Evolutionary conservation across 176 grass and related monocot species (phyloP).

Genomic region (Triticum monococcum): DNA sequence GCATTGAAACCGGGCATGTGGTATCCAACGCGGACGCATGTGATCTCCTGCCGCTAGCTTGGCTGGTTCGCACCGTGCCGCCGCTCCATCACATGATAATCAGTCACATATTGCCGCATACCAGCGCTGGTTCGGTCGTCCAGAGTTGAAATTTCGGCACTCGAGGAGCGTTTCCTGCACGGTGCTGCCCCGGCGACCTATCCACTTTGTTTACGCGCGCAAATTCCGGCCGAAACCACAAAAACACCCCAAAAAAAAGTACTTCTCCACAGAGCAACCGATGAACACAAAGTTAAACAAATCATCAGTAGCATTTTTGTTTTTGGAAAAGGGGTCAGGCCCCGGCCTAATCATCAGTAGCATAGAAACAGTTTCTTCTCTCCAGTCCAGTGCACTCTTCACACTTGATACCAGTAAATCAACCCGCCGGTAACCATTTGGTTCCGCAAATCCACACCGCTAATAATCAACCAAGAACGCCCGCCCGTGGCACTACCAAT

Average conservation of each 20-base stretch:
- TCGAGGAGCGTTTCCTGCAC: neutral
- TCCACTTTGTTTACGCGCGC: neutral
- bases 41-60: neutral
- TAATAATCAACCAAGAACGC: neutral
- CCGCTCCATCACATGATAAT: neutral
- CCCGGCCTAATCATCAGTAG: no score
- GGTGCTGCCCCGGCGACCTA: neutral
- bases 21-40: neutral
- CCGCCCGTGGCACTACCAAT: neutral
- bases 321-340: no score
- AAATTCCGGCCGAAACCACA: no score
- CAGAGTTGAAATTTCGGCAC: neutral
- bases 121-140: neutral
- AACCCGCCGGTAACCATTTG: constrained; percentile 28
- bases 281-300: neutral
- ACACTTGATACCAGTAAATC: constrained; percentile 22
- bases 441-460: constrained; percentile 30
- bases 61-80: neutral
- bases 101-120: neutral
- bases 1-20: constrained; percentile 3
- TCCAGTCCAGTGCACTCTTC: constrained; percentile 1
- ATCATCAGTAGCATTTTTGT: neutral
- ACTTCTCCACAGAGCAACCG: no score
- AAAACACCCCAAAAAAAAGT: no score
- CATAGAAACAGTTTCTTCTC: neutral